Evolutionary conservation across 495 filamentous ascomycete species (phyloP).

Genomic region (Neohortaea acidophila): DNA sequence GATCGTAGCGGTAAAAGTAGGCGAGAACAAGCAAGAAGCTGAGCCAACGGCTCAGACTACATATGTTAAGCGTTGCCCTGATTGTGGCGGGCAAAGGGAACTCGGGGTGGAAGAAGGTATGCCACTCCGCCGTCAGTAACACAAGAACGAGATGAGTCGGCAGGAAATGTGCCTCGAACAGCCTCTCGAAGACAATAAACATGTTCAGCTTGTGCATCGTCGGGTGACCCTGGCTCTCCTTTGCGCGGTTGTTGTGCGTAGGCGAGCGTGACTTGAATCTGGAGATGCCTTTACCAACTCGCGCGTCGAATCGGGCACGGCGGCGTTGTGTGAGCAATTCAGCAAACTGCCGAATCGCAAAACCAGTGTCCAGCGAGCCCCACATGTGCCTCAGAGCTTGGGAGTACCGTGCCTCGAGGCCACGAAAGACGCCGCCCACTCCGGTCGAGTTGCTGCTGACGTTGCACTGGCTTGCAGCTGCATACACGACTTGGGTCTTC

Average conservation of each 20-base stretch:
- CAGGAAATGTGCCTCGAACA: slow-evolving; percentile 57
- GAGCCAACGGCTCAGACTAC: slow-evolving; percentile 39
- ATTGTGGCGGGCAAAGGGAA: slow-evolving; percentile 36
- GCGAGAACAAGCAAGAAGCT: slow-evolving; percentile 45
- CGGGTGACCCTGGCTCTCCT: not conserved
- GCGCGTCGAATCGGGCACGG: too few species aligned
- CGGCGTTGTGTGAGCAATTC: slow-evolving; percentile 5
- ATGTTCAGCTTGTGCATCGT: slow-evolving; percentile 10
- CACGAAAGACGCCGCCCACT: slow-evolving; percentile 34
- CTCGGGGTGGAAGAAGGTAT: slow-evolving; percentile 32
- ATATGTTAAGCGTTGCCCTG: slow-evolving; percentile 38
- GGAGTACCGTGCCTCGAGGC: slow-evolving; percentile 44
- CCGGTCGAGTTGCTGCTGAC: slow-evolving; percentile 39
- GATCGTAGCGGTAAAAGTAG: slow-evolving; percentile 46
- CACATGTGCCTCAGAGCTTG: slow-evolving; percentile 59
- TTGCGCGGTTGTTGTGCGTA: not conserved
- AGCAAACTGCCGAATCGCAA: slow-evolving; percentile 24
- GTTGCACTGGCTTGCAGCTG: slow-evolving; percentile 54
- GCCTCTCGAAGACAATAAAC: slow-evolving; percentile 35
- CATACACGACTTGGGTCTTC: slow-evolving; percentile 35
- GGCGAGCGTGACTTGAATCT: slow-evolving; percentile 7
- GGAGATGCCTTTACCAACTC: slow-evolving; percentile 1
- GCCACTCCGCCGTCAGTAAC: slow-evolving; percentile 42
- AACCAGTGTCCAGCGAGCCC: slow-evolving; percentile 55
- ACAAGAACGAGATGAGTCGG: slow-evolving; percentile 47